These are phyloP conservation scores for Populus nigra DNA, from an alignment of 345 rosid species.

Conservation along the genomic window DNA sequence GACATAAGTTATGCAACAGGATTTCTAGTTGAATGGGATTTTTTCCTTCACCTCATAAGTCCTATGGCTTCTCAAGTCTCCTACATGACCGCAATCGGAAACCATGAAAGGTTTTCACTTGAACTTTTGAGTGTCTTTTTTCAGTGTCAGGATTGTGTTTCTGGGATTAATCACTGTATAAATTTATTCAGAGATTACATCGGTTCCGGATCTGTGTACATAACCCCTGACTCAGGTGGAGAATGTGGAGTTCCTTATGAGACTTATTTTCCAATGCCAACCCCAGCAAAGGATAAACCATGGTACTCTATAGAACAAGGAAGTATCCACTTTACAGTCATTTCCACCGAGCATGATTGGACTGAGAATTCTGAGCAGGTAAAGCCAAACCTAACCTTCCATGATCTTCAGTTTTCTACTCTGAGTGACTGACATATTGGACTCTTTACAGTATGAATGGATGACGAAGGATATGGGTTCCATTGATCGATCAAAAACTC, in stretches of 20 bases:
- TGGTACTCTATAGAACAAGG: conserved; percentile 70
- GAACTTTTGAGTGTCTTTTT: background rate
- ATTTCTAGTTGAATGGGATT: conserved; percentile 73
- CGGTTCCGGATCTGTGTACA: conserved; percentile 39
- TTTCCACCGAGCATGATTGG: conserved; percentile 68
- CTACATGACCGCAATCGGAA: conserved; percentile 76
- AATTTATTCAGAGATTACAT: conserved; percentile 45
- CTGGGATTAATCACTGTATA: background rate
- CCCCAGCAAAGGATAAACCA: conserved; percentile 57
- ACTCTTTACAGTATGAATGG: conserved; percentile 46
- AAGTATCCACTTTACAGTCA: conserved; percentile 50
- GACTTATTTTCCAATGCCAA: conserved; percentile 70
- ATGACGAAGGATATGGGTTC: conserved; percentile 54
- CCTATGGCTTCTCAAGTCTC: conserved; percentile 61
- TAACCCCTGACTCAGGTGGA: conserved; percentile 58
- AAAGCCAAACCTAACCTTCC: background rate
- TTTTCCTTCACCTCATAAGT: conserved; percentile 49
- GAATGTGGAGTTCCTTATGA: conserved; percentile 74
- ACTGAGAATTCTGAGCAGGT: conserved; percentile 53
- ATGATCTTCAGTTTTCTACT: background rate
- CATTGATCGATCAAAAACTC: conserved; percentile 53
- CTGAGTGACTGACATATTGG: background rate
- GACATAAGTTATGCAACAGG: conserved; percentile 82
- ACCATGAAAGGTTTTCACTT: conserved; percentile 56
- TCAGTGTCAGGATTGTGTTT: background rate